A percentile compares a stretch with the other conserved stretches of the same genome.
phyloP scores from a whole-genome alignment of 2,329 filamentous ascomycete genomes.

The Aspergillus sp. region DNA sequence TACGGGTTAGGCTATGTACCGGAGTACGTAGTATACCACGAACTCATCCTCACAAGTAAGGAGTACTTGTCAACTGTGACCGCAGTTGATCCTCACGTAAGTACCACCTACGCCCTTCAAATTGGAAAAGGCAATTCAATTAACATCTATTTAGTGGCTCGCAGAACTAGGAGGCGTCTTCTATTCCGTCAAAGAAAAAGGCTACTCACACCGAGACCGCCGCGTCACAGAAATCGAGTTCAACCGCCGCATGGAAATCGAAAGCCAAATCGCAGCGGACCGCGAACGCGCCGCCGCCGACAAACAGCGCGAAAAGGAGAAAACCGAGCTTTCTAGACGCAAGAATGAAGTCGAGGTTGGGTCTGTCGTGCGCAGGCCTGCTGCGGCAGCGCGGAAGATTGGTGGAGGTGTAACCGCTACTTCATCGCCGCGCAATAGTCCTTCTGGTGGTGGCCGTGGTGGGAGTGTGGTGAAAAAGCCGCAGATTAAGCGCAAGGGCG shows the following conservation, averaged over 20 bases:
- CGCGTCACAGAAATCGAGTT: slow-evolving; percentile 88
- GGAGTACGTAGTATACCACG: slow-evolving; percentile 97
- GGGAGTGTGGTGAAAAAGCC: slow-evolving; percentile 43
- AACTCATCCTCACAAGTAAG: slow-evolving; percentile 92
- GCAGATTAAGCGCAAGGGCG: slow-evolving; percentile 32
- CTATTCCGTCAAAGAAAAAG: slow-evolving; percentile 96
- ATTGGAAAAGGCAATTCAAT: not conserved
- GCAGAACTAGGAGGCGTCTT: slow-evolving; percentile 96
- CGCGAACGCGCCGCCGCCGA: slow-evolving; percentile 57
- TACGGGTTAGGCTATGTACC: slow-evolving; percentile 92
- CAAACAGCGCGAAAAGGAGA: slow-evolving; percentile 40
- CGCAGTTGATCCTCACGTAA: slow-evolving; percentile 80
- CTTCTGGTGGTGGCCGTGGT: slow-evolving; percentile 16
- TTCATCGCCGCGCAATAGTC: slow-evolving; percentile 25
- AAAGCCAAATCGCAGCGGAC: slow-evolving; percentile 86
- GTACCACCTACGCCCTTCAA: slow-evolving; percentile 15
- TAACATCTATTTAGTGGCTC: slow-evolving; percentile 62
- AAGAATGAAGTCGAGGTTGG: slow-evolving; percentile 37
- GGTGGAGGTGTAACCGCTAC: slow-evolving; percentile 32
- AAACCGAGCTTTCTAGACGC: slow-evolving; percentile 33
- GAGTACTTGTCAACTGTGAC: slow-evolving; percentile 99
- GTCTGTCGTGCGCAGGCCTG: slow-evolving; percentile 36
- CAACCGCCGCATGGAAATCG: slow-evolving; percentile 89
- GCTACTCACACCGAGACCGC: slow-evolving; percentile 83
- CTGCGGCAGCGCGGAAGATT: slow-evolving; percentile 26